Evolutionary conservation across 306 rosid species (phyloP), one percentile per base, ranked within the genome.

Genomic region (Vicia villosa): DNA sequence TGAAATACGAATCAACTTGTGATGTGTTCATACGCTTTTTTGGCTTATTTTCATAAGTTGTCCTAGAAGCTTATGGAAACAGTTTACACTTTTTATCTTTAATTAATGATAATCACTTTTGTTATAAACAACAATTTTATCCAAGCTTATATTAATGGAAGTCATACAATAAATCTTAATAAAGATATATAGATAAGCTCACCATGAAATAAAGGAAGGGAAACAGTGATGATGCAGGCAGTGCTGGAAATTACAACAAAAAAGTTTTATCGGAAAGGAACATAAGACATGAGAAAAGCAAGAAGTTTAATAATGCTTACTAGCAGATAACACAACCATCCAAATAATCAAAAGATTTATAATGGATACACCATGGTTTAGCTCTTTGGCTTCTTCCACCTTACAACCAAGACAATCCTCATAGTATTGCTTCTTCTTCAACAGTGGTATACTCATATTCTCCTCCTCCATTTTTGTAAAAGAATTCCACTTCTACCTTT

Each of bases 361-460:
- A 46, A 86, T 0, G n/a, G 96, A 90, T 1, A 80, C 46, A 2
- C 88, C 77, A 13, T 43, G 19, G 5, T 73, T 79, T 68, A 57
- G 12, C 6, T 77, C 84, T 45, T 84, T 87, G 14, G 63, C 46
- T 60, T 57, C 79, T 1, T 90, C 89, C 26, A 84, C 83, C 60
- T 82, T 83, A 60, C 96, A 90, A 40, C 96, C 96, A 1, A 89
- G 89, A 62, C 96, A 90, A 24, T 81, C 40, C 11, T 83, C 77
- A 66, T 77, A 12, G 76, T 87, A 77, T 10, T 75, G 66, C 65
- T 84, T 82, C 81, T 78, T 82, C 80, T 78, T 77, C 85, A 86
- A 55, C 69, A 87, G 65, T 30, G 84, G 55, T 59, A 84, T 72
- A 19, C 20, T 75, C 7, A 49, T 21, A 43, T 12, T 26, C 56